Percentiles rank a stretch among this genome's conserved stretches.
Conservation (phyloP, 2,329 filamentous ascomycete species). For the Anisogramma anomala region DNA sequence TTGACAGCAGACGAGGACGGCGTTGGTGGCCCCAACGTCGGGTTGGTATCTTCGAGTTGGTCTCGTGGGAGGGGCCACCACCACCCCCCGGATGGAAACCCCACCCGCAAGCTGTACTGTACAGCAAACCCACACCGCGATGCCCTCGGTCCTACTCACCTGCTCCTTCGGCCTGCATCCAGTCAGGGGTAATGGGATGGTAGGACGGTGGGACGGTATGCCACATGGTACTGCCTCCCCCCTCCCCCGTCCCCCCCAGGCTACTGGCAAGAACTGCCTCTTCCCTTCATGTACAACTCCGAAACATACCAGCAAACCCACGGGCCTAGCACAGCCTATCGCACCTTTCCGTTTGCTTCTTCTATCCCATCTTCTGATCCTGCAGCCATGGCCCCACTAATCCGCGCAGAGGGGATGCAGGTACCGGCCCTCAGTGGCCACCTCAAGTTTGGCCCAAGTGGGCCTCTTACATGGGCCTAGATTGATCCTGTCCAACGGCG, state of each 20-base stretch:
- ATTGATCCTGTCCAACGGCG: slow-evolving; percentile 11
- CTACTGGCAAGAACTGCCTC: slow-evolving; percentile 16
- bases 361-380: slow-evolving; percentile 19
- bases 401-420: slow-evolving; percentile 28
- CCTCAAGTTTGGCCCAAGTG: slow-evolving; percentile 17
- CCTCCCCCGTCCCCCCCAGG: slow-evolving; percentile 2
- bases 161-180: not conserved
- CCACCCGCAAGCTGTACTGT: no score
- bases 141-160: not conserved
- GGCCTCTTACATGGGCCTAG: slow-evolving; percentile 12
- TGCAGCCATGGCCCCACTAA: slow-evolving; percentile 24
- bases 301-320: slow-evolving; percentile 23
- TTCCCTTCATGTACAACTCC: slow-evolving; percentile 20
- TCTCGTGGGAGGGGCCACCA: not conserved
- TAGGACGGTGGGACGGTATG: slow-evolving; percentile 11
- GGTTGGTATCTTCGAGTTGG: no score
- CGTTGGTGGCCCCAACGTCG: not conserved
- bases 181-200: slow-evolving; percentile 16
- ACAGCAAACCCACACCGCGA: not conserved
- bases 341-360: slow-evolving; percentile 12
- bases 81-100: not conserved
- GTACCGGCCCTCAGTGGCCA: slow-evolving; percentile 27
- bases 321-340: slow-evolving; percentile 20
- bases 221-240: no score
- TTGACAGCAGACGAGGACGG: not conserved